These are phyloP conservation scores for Wallemia mellicola DNA, from an alignment of 1,284 basidiomycete species.

Conservation along the genomic window DNA sequence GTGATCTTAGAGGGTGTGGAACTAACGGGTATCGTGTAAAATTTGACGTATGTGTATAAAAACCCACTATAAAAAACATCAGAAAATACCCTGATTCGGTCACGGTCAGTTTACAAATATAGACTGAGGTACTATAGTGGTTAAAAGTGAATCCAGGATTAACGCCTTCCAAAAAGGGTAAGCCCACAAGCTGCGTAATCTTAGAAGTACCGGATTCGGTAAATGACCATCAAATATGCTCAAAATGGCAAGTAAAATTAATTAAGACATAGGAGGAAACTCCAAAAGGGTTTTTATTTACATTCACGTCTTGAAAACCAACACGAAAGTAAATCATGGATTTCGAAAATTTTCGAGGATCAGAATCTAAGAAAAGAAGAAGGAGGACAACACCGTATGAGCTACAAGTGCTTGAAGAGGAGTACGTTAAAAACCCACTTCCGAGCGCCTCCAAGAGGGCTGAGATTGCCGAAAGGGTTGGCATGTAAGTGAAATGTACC, in stretches of 20 bases:
- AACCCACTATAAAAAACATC: no score
- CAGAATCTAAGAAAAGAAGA: constrained; percentile 4
- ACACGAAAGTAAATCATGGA: no score
- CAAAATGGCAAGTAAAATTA: not conserved
- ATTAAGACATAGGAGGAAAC: not conserved
- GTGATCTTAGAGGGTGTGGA: no score
- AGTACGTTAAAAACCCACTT: constrained; percentile 6
- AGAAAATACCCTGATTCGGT: no score
- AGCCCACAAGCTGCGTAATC: not conserved
- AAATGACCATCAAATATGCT: not conserved
- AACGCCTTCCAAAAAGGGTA: not conserved
- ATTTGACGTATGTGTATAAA: no score
- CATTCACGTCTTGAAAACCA: not conserved
- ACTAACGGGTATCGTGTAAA: no score
- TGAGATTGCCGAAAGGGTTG: constrained; percentile 5
- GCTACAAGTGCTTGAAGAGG: constrained; percentile 9
- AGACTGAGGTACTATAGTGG: no score
- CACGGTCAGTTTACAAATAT: no score
- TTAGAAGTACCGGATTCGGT: not conserved
- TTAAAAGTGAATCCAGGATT: not conserved
- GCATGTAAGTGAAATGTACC: constrained; percentile 4
- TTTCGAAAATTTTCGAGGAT: not conserved
- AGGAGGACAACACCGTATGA: constrained; percentile 10
- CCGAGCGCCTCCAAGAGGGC: constrained; percentile 7
- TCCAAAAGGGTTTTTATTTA: not conserved